Conservation (phyloP, 805 yeast species). For the Saccharomycopsis malanga region DNA sequence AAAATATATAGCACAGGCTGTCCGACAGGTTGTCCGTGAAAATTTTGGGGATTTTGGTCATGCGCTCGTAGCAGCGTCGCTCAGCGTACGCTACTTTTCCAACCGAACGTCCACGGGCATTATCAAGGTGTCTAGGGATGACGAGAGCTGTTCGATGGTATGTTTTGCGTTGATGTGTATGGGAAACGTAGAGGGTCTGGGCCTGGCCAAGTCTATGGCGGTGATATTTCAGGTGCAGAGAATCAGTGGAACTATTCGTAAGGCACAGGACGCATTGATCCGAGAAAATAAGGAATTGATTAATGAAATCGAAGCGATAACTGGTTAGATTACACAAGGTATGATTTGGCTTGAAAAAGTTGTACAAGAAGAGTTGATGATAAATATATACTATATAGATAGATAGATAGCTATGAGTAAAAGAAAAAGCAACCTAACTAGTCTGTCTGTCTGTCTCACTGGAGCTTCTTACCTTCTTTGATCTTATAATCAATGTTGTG, state of each 20-base stretch:
- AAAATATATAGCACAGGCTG: background rate
- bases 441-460: too few relatives aligned
- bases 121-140: constrained; percentile 14
- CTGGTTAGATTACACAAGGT: background rate
- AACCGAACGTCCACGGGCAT: constrained; percentile 20
- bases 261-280: constrained; percentile 20
- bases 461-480: constrained; percentile 26
- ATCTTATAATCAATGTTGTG: constrained; percentile 32
- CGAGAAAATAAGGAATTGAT: constrained; percentile 6
- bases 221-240: constrained; percentile 10
- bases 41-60: constrained; percentile 18
- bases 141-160: constrained; percentile 8
- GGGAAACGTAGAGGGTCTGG: background rate
- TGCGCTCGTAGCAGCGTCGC: constrained; percentile 8
- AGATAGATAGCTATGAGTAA: background rate
- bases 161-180: constrained; percentile 11
- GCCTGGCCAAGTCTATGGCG: background rate
- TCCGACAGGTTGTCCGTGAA: constrained; percentile 2
- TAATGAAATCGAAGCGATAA: constrained; percentile 7
- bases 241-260: constrained; percentile 19
- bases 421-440: too few relatives aligned
- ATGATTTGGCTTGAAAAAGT: background rate
- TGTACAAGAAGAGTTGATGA: background rate
- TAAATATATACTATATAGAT: background rate
- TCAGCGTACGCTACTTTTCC: constrained; percentile 15